phyloP scores from a whole-genome alignment of 2,329 filamentous ascomycete genomes.

The Tolypocladium tundrense region DNA sequence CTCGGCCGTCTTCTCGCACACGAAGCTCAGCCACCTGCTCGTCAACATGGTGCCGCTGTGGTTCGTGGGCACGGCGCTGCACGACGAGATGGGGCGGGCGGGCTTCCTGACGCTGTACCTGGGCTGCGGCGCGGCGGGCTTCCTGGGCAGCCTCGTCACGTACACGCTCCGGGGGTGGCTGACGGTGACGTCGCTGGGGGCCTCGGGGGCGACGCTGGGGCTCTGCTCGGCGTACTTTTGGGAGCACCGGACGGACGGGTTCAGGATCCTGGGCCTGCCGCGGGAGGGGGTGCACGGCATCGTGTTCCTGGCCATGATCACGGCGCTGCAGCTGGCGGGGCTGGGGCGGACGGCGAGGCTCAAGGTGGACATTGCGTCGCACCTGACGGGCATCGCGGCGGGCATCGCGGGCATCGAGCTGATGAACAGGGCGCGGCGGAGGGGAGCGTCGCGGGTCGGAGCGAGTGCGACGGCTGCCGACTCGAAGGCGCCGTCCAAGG shows the following conservation, averaged over 20 bases:
- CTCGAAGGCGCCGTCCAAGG: neutral
- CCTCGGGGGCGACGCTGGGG: slow-evolving; percentile 54
- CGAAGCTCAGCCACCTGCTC: slow-evolving; percentile 46
- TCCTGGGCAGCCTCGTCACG: slow-evolving; percentile 44
- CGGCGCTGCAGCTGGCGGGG: slow-evolving; percentile 39
- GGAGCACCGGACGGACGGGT: slow-evolving; percentile 44
- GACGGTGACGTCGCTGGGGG: slow-evolving; percentile 48
- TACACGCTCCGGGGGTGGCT: slow-evolving; percentile 37
- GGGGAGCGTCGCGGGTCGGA: neutral
- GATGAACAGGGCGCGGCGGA: slow-evolving; percentile 13
- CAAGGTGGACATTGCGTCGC: slow-evolving; percentile 40
- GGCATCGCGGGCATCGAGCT: slow-evolving; percentile 32
- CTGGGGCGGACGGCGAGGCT: slow-evolving; percentile 30
- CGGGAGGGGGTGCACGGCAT: slow-evolving; percentile 47
- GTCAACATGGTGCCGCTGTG: slow-evolving; percentile 57
- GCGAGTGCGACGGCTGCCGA: neutral
- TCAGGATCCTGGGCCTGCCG: slow-evolving; percentile 47
- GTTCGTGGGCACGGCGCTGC: slow-evolving; percentile 55
- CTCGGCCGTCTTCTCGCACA: slow-evolving; percentile 60
- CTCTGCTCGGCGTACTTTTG: slow-evolving; percentile 52
- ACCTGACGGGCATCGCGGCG: slow-evolving; percentile 39
- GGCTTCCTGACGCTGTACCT: slow-evolving; percentile 61
- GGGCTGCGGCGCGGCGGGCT: slow-evolving; percentile 45
- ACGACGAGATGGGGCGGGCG: slow-evolving; percentile 60
- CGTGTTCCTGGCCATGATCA: slow-evolving; percentile 38